Conservation (phyloP, 2,329 filamentous ascomycete genomes). For the Botrytis deweyae region DNA sequence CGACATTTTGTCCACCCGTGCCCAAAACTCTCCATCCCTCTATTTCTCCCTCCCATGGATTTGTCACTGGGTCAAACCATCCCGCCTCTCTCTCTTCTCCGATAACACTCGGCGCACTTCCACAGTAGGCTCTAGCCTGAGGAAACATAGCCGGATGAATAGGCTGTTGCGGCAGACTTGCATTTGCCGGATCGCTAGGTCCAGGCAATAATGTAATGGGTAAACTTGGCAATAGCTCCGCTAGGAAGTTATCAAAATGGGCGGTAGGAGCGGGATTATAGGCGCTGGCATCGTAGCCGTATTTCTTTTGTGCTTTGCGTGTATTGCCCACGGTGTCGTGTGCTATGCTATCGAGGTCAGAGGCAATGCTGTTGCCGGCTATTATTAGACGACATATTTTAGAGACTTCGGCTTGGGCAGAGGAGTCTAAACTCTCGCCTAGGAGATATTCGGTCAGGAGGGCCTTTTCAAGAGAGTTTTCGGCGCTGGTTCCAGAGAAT, state of each 20-base stretch:
- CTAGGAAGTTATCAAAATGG: conserved; percentile 79
- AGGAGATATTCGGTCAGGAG: conserved; percentile 84
- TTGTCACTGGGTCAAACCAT: conserved; percentile 88
- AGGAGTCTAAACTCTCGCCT: conserved; percentile 69
- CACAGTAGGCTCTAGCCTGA: conserved; percentile 62
- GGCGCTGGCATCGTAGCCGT: conserved; percentile 85
- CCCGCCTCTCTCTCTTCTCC: conserved; percentile 52
- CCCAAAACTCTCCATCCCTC: conserved; percentile 87
- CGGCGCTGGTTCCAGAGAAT: conserved; percentile 71
- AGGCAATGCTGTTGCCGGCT: conserved; percentile 78
- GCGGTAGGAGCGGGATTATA: conserved; percentile 87
- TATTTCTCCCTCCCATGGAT: conserved; percentile 87
- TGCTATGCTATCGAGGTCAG: conserved; percentile 33
- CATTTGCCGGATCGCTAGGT: conserved; percentile 80
- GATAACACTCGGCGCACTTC: conserved; percentile 11
- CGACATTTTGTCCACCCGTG: conserved; percentile 87
- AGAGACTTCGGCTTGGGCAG: conserved; percentile 58
- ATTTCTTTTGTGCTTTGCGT: conserved; percentile 65
- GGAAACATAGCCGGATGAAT: conserved; percentile 93
- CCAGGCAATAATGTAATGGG: conserved; percentile 89
- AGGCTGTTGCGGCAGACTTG: conserved; percentile 86
- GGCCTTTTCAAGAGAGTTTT: conserved; percentile 71
- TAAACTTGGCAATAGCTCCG: conserved; percentile 77
- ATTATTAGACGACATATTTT: conserved; percentile 84
- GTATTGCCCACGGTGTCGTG: conserved; percentile 38